Conservation (phyloP, 2,329 filamentous ascomycete species). For the Aspergillus flavus region DNA sequence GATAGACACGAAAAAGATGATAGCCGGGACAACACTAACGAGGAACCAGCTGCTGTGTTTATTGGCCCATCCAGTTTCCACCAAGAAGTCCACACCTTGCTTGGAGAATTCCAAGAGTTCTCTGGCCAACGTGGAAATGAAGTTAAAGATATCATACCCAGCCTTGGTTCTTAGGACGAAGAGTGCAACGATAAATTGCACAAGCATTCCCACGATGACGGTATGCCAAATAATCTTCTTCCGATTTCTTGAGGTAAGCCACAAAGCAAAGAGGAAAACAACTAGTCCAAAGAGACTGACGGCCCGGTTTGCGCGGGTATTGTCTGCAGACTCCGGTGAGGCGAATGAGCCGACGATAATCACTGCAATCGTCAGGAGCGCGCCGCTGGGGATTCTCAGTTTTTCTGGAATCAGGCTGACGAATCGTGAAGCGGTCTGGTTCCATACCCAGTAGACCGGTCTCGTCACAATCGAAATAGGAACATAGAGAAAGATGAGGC, state of each 20-base stretch:
- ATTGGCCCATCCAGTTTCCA: constrained; percentile 48
- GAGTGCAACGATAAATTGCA: constrained; percentile 84
- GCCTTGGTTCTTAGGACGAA: constrained; percentile 81
- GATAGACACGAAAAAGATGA: constrained; percentile 95
- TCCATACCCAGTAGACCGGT: constrained; percentile 70
- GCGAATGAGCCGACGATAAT: constrained; percentile 79
- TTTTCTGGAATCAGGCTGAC: constrained; percentile 67
- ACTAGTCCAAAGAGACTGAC: constrained; percentile 77
- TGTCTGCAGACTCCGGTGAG: constrained; percentile 70
- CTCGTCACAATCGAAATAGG: constrained; percentile 67
- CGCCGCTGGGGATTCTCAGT: constrained; percentile 65
- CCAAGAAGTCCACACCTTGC: constrained; percentile 74
- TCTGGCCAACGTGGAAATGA: constrained; percentile 75
- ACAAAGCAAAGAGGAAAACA: constrained; percentile 70
- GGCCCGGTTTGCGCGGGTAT: constrained; percentile 77
- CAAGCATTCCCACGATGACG: constrained; percentile 84
- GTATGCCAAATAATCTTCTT: constrained; percentile 67
- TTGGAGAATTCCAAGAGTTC: constrained; percentile 75
- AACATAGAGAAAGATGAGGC: constrained; percentile 73
- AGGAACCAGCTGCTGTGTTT: constrained; percentile 67
- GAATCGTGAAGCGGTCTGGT: constrained; percentile 61
- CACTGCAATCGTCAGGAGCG: constrained; percentile 65
- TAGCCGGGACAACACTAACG: constrained; percentile 77
- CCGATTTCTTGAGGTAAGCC: constrained; percentile 70
- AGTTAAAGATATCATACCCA: constrained; percentile 89